phyloP scores from a whole-genome alignment of 495 filamentous ascomycete genomes.

The Chlorociboria aeruginascens region DNA sequence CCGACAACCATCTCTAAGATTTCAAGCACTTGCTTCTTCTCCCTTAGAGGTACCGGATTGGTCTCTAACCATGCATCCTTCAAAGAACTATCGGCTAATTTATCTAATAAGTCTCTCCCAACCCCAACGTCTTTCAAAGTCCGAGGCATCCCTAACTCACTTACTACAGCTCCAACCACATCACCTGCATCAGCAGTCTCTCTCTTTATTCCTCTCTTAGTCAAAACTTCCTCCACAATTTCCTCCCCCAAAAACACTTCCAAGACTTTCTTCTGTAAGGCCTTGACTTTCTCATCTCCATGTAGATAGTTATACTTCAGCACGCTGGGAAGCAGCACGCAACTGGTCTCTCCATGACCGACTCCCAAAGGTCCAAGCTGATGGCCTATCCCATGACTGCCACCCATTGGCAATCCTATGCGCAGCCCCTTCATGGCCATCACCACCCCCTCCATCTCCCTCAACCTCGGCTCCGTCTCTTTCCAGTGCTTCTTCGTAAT shows the following conservation, averaged over 20 bases:
- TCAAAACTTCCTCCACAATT: conserved; percentile 31
- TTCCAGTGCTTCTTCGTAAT: conserved; percentile 30
- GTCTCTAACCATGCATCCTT: conserved; percentile 23
- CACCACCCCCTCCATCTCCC: conserved; percentile 22
- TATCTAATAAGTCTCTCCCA: conserved; percentile 24
- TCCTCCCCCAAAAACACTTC: conserved; percentile 36
- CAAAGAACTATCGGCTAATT: conserved; percentile 24
- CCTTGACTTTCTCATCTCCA: conserved; percentile 28
- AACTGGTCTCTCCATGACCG: conserved; percentile 55
- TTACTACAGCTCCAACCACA: conserved; percentile 21
- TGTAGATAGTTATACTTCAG: conserved; percentile 39
- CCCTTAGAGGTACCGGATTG: conserved; percentile 25
- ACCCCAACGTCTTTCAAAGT: conserved; percentile 22
- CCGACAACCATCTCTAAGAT: conserved; percentile 23
- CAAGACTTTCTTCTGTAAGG: conserved; percentile 33
- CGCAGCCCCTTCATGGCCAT: conserved; percentile 18
- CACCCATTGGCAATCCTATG: conserved; percentile 26
- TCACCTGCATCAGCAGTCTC: conserved; percentile 24
- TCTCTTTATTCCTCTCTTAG: conserved; percentile 22
- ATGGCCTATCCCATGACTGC: conserved; percentile 56
- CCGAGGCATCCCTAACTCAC: conserved; percentile 23
- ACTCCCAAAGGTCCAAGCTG: conserved; percentile 54
- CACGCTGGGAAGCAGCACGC: conserved; percentile 49
- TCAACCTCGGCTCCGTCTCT: conserved; percentile 36
- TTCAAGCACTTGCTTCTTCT: conserved; percentile 23